Conservation (phyloP, 1,139 yeast genomes). For the Kurtzmaniella quercitrusa region DNA sequence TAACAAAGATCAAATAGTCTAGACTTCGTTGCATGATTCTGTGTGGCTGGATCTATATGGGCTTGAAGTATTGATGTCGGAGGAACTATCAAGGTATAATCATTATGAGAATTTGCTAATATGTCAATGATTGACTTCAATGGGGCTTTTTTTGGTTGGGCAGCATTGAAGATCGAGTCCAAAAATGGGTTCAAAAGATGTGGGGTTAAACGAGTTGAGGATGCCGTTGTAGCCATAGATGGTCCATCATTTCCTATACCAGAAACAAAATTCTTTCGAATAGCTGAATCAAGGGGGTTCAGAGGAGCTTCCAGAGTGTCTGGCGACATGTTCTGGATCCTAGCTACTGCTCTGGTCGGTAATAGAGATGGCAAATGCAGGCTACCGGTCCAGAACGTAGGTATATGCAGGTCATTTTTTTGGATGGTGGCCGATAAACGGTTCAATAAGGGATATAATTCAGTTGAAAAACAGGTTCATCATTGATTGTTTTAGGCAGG, state of each 20-base stretch:
- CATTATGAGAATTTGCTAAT: slow-evolving; percentile 38
- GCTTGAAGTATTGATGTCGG: slow-evolving; percentile 49
- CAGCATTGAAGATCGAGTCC: slow-evolving; percentile 66
- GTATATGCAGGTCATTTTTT: not conserved
- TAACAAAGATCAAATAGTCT: slow-evolving; percentile 56
- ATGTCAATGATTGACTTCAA: slow-evolving; percentile 44
- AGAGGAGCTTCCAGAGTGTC: not conserved
- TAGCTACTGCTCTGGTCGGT: not conserved
- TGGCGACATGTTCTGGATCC: not conserved
- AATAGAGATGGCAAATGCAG: not conserved
- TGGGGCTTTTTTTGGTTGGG: slow-evolving; percentile 49
- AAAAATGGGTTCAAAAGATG: slow-evolving; percentile 58
- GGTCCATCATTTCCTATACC: not conserved
- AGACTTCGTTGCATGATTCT: slow-evolving; percentile 21
- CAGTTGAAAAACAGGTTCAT: too few relatives aligned
- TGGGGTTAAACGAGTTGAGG: slow-evolving; percentile 5
- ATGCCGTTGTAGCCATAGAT: not conserved
- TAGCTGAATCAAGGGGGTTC: not conserved
- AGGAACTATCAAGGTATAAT: slow-evolving; percentile 60
- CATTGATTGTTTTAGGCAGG: too few relatives aligned
- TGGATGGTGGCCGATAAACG: too few relatives aligned
- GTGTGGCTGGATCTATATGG: slow-evolving; percentile 48
- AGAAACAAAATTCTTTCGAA: not conserved
- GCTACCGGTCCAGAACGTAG: not conserved
- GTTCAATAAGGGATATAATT: too few relatives aligned